These are phyloP conservation scores for Aspergillus indologenus DNA, from an alignment of 495 filamentous ascomycete genomes.

Conservation along the genomic window DNA sequence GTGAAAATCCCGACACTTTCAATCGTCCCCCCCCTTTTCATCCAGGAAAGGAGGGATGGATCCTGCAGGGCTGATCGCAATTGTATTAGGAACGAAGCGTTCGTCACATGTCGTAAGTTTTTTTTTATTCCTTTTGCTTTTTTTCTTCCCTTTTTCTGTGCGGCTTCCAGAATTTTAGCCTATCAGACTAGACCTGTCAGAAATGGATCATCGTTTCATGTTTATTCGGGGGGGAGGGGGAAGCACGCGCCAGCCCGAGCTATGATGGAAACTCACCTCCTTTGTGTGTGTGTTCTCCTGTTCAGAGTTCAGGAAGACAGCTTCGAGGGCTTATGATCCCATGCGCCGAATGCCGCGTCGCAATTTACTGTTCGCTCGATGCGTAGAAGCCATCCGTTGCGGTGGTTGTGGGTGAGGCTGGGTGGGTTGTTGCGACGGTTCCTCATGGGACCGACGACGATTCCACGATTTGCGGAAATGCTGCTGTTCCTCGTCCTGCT, in stretches of 20 bases:
- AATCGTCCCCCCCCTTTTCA: neutral
- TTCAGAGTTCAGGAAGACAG: neutral
- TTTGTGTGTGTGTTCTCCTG: neutral
- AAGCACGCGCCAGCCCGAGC: neutral
- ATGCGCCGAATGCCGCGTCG: slow-evolving; percentile 6
- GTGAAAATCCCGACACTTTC: neutral
- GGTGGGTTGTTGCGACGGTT: slow-evolving; percentile 8
- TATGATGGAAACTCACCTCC: neutral
- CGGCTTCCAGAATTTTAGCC: neutral
- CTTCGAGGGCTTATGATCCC: neutral
- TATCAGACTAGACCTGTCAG: neutral
- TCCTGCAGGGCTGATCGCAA: slow-evolving; percentile 6
- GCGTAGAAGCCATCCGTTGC: neutral
- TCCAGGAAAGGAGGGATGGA: neutral
- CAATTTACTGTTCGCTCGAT: slow-evolving; percentile 9
- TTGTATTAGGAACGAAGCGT: neutral
- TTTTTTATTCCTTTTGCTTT: too few relatives aligned
- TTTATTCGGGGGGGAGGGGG: neutral
- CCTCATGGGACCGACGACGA: slow-evolving; percentile 22
- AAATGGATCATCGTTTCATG: slow-evolving; percentile 2
- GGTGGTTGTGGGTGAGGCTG: neutral
- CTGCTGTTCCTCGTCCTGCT: slow-evolving; percentile 38
- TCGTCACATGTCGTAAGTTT: neutral
- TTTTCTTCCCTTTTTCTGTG: too few relatives aligned
- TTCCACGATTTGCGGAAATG: slow-evolving; percentile 42